A percentile compares a stretch with the other conserved stretches of the same genome.
Evolutionary conservation across 495 filamentous ascomycete species (phyloP).

Genomic region (Aspergillus affinis): DNA sequence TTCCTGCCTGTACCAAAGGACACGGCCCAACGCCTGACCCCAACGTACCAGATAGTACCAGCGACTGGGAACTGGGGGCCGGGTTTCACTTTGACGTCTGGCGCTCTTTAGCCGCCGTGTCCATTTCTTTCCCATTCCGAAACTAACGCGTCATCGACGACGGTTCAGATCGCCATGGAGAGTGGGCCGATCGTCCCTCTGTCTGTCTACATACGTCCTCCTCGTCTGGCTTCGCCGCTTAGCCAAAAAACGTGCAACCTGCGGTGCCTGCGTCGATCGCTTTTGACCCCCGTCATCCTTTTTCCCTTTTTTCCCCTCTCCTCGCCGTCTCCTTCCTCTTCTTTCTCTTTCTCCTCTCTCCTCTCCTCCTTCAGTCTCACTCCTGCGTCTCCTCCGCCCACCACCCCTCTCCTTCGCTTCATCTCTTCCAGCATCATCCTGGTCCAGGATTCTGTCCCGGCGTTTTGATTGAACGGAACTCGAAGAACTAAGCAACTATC

Average conservation of each 20-base stretch:
- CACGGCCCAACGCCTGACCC: background rate
- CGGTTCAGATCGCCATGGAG: slow-evolving; percentile 15
- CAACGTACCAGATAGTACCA: too few species aligned
- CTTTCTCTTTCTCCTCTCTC: background rate
- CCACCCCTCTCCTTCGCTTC: background rate
- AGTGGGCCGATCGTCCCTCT: slow-evolving; percentile 21
- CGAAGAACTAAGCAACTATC: background rate
- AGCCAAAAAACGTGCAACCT: slow-evolving; percentile 1
- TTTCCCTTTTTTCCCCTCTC: slow-evolving; percentile 10
- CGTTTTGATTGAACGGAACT: background rate
- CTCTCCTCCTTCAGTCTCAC: slow-evolving; percentile 1
- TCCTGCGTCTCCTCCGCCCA: background rate
- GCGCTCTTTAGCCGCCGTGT: slow-evolving; percentile 3
- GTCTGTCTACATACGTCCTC: background rate
- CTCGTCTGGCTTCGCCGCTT: background rate
- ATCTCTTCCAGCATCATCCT: background rate
- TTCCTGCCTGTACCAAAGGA: background rate
- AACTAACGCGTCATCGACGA: slow-evolving; percentile 19
- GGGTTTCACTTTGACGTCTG: slow-evolving; percentile 11
- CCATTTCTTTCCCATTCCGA: slow-evolving; percentile 4
- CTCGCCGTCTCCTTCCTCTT: background rate
- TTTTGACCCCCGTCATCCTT: slow-evolving; percentile 8
- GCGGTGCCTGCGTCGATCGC: slow-evolving; percentile 6
- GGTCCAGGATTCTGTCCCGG: background rate
- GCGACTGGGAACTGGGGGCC: too few species aligned